Base-by-base conservation (phyloP, 2,329 filamentous ascomycete species). In the Incumbomyces lentus region DNA sequence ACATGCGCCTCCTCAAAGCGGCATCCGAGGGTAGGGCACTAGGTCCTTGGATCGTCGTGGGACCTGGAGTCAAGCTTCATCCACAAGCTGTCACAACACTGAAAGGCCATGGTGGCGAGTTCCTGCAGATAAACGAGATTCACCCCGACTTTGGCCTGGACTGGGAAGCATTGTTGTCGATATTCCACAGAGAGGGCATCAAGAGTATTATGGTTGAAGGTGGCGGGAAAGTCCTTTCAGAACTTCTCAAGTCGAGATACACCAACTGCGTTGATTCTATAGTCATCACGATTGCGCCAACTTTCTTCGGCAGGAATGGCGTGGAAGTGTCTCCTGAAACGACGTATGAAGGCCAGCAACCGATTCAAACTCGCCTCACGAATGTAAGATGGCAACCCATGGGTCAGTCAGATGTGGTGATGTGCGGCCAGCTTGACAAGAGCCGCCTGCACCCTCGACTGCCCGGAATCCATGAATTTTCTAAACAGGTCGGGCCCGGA, bases 191-290 rank as follows among this genome's bases (percentile, higher is more conserved):
- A 1, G 72, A 84, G 55, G 79, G 80, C 1, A 67, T 95, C 37
- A 64, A 66, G 44, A 95, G 87, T 60, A 72, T 95, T 48, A 95
- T 95, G 90, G 75, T 96, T 40, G 90, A 96, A 63, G 90, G 90
- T 0, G 90, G 90, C 10, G 89, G 78, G 0, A 70, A 73, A 10
- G 79, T 95, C 30, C 86, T 96, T 60, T 93, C 92, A 60, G 78
- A 83, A 32, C 66, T 96, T 14, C 71, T 96, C n/a, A 70, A 75
- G 33, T 71, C 76, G 2, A 68, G 69, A 22, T 78, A 80, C 57
- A 69, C 77, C 13, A 57, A 62, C n/a, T 67, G 88, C 7, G 71
- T 94, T 35, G 76, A 86, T 59, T 82, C 82, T 2, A 81, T 95
- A 40, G 84, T 96, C 57, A 74, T 95, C 48, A 95, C 90, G 0